These are phyloP conservation scores for Ciborinia camelliae DNA, from an alignment of 2,329 filamentous ascomycete species.

Conservation along the genomic window DNA sequence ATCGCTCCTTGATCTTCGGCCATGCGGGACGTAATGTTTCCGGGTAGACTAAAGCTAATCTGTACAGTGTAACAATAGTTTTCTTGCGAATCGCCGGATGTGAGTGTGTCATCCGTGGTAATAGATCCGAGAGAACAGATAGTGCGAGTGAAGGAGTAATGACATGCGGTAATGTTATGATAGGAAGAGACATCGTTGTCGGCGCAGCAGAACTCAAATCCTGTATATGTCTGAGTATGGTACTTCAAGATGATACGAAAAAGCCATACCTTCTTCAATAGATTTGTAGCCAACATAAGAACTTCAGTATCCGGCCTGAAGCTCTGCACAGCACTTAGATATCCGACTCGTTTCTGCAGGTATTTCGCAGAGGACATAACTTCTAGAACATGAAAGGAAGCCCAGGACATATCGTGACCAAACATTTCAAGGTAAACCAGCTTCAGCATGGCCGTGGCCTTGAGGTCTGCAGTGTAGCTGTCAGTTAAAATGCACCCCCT, in stretches of 20 bases:
- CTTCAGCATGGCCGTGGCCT: slow-evolving; percentile 93
- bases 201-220: slow-evolving; percentile 71
- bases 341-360: slow-evolving; percentile 91
- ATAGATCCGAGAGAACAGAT: slow-evolving; percentile 79
- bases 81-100: slow-evolving; percentile 88
- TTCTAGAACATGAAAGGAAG: slow-evolving; percentile 95
- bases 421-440: slow-evolving; percentile 99
- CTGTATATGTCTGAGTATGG: slow-evolving; percentile 40
- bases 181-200: slow-evolving; percentile 78
- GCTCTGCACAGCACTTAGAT: slow-evolving; percentile 91
- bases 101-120: slow-evolving; percentile 83
- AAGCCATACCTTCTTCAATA: slow-evolving; percentile 76
- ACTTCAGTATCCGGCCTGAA: slow-evolving; percentile 96
- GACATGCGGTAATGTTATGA: slow-evolving; percentile 88
- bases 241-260: neutral
- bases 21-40: slow-evolving; percentile 89
- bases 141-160: slow-evolving; percentile 90
- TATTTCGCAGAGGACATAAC: slow-evolving; percentile 98
- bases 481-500: slow-evolving; percentile 18
- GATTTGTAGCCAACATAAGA: slow-evolving; percentile 93
- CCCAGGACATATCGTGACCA: slow-evolving; percentile 99
- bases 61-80: slow-evolving; percentile 89
- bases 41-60: slow-evolving; percentile 91
- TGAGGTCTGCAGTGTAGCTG: slow-evolving; percentile 62
- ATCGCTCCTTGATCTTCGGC: slow-evolving; percentile 93